These are phyloP conservation scores for Castanopsis chinensis DNA, from an alignment of 306 rosid species.

Conservation along the genomic window DNA sequence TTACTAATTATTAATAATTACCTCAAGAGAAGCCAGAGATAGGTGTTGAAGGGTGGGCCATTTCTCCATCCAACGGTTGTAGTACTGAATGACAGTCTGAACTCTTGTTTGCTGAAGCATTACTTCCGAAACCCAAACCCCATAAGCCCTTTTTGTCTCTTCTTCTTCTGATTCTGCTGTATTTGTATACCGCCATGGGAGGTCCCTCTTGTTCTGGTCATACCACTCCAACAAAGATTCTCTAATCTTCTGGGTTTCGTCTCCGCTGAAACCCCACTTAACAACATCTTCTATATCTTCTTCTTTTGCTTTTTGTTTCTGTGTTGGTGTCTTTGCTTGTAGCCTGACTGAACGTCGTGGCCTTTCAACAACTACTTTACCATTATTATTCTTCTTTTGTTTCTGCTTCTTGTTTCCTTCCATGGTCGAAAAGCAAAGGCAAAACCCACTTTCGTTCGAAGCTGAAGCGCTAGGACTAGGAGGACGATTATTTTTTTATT, in stretches of 20 bases:
- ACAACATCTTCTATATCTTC: slow-evolving; percentile 63
- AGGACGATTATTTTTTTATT: neutral
- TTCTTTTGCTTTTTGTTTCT: neutral
- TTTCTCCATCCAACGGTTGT: slow-evolving; percentile 72
- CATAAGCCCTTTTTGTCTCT: slow-evolving; percentile 53
- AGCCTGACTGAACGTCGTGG: neutral
- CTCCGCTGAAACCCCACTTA: slow-evolving; percentile 35
- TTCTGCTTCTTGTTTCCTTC: neutral
- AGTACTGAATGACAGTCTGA: slow-evolving; percentile 73
- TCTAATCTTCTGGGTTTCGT: slow-evolving; percentile 46
- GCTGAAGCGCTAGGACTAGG: neutral
- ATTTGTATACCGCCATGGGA: slow-evolving; percentile 63
- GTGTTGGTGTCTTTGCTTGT: neutral
- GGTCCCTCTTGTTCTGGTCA: slow-evolving; percentile 63
- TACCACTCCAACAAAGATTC: slow-evolving; percentile 67
- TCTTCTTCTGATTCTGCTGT: slow-evolving; percentile 19
- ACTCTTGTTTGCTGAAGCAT: slow-evolving; percentile 95
- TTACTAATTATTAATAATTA: neutral
- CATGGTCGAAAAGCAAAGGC: neutral
- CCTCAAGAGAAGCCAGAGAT: slow-evolving; percentile 83
- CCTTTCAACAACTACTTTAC: neutral
- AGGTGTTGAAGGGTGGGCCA: slow-evolving; percentile 83
- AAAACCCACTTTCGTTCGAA: neutral
- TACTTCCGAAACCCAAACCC: slow-evolving; percentile 88
- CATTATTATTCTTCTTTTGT: neutral